phyloP scores from a whole-genome alignment of 306 rosid species.

The Begonia peltatifolia region DNA sequence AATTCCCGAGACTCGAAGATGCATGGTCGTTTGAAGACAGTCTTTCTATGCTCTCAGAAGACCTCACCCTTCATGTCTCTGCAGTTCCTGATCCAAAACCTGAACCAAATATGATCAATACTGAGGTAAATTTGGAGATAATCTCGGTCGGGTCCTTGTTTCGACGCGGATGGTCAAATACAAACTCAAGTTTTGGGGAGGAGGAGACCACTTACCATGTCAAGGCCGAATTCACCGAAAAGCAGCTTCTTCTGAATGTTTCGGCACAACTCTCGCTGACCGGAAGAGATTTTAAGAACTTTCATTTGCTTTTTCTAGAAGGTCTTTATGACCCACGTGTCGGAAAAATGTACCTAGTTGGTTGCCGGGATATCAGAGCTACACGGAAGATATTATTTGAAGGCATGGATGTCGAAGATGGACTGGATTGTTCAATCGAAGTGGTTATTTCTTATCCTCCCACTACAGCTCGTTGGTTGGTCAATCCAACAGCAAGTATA shows the following conservation, averaged over 20 bases:
- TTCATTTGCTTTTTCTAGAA: conserved; percentile 59
- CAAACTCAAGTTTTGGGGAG: conserved; percentile 19
- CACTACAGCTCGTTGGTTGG: conserved; percentile 64
- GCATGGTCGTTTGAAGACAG: conserved; percentile 37
- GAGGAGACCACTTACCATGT: conserved; percentile 38
- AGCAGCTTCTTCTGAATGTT: conserved; percentile 77
- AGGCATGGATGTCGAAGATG: conserved; percentile 65
- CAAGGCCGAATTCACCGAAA: conserved; percentile 52
- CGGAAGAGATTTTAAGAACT: conserved; percentile 35
- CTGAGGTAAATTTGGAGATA: conserved; percentile 53
- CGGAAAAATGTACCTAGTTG: conserved; percentile 77
- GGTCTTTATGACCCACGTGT: conserved; percentile 74
- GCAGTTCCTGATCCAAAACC: conserved; percentile 36
- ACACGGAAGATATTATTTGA: conserved; percentile 53
- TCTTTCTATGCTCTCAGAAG: conserved; percentile 68
- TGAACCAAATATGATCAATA: conserved; percentile 21
- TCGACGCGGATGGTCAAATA: conserved; percentile 40
- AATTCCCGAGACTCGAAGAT: conserved; percentile 78
- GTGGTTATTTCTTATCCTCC: conserved; percentile 81
- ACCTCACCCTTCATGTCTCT: conserved; percentile 48
- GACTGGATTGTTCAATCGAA: conserved; percentile 69
- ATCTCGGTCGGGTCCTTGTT: conserved; percentile 66
- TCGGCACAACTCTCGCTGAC: conserved; percentile 58
- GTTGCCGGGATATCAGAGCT: conserved; percentile 77
- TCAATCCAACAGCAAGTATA: conserved; percentile 49